phyloP scores from a whole-genome alignment of 1,284 basidiomycete genomes.

The Trichosporon coremiiforme region DNA sequence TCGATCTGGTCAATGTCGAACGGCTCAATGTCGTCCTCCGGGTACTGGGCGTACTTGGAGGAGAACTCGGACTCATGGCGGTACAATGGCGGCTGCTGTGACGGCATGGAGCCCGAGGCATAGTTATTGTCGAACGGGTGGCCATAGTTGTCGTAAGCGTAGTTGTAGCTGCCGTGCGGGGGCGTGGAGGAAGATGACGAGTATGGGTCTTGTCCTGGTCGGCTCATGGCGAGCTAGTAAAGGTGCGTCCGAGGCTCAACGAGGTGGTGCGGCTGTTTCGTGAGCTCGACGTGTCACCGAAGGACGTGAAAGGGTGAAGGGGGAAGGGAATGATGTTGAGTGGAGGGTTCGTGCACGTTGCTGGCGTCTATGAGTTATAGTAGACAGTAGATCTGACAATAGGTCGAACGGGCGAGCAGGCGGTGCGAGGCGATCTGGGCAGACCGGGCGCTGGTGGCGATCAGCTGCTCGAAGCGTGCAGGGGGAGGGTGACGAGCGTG shows the following conservation, averaged over 20 bases:
- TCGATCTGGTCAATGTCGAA: slow-evolving; percentile 64
- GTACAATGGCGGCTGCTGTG: slow-evolving; percentile 14
- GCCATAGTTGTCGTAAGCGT: slow-evolving; percentile 4
- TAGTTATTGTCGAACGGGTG: slow-evolving; percentile 16
- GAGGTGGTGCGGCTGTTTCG: background rate
- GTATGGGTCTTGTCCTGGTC: background rate
- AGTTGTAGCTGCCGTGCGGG: background rate
- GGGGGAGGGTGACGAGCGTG: background rate
- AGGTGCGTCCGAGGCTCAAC: background rate
- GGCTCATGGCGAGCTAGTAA: slow-evolving; percentile 1
- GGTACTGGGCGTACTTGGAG: slow-evolving; percentile 25
- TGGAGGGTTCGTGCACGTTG: background rate
- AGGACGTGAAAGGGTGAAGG: background rate
- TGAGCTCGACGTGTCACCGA: background rate
- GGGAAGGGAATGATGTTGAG: background rate
- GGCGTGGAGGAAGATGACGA: background rate
- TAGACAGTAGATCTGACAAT: slow-evolving; percentile 9
- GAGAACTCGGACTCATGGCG: slow-evolving; percentile 5
- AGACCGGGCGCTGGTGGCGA: background rate
- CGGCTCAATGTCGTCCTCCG: slow-evolving; percentile 37
- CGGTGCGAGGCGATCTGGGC: no score
- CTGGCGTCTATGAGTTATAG: background rate
- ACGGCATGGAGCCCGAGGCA: slow-evolving; percentile 13
- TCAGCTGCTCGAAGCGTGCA: background rate
- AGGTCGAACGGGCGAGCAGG: background rate